These are phyloP conservation scores for Vicia villosa DNA, from an alignment of 306 rosid species.

Conservation along the genomic window DNA sequence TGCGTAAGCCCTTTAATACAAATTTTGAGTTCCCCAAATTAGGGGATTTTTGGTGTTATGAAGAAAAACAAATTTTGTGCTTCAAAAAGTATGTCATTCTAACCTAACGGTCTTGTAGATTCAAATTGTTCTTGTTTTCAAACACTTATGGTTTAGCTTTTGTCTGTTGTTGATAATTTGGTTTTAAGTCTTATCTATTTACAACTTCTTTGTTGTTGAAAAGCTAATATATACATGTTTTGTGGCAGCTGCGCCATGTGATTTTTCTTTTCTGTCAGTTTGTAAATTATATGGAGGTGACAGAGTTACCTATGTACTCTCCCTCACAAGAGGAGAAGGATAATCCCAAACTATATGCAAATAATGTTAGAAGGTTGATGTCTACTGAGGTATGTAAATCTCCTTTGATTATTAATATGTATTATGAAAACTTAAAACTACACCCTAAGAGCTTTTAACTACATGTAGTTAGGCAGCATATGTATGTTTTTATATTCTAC, in stretches of 20 bases:
- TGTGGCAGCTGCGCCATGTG: conserved; percentile 75
- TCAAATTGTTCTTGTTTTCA: conserved; percentile 8
- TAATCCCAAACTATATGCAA: conserved; percentile 72
- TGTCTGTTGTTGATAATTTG: background rate
- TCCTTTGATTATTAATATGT: conserved; percentile 2
- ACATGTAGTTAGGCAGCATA: conserved; percentile 21
- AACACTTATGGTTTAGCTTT: background rate
- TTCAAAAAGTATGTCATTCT: conserved; percentile 7
- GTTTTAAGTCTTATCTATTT: background rate
- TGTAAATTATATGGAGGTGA: conserved; percentile 84
- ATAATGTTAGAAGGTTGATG: conserved; percentile 76
- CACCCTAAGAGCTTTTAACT: background rate
- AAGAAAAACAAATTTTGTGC: too few species aligned
- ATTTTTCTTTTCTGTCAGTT: conserved; percentile 83
- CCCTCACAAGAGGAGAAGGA: conserved; percentile 83
- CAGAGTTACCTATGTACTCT: conserved; percentile 62
- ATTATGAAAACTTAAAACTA: conserved; percentile 14
- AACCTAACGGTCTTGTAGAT: conserved; percentile 6
- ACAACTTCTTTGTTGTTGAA: background rate
- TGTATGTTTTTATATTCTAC: conserved; percentile 21
- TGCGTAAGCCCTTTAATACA: too few species aligned
- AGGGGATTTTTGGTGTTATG: too few species aligned
- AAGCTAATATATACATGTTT: conserved; percentile 22
- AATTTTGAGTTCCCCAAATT: too few species aligned
- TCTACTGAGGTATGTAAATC: conserved; percentile 71